Percentiles rank a stretch among this genome's conserved stretches.
Conservation (phyloP, 2,329 filamentous ascomycete species). For the Epichloe hybrida region DNA sequence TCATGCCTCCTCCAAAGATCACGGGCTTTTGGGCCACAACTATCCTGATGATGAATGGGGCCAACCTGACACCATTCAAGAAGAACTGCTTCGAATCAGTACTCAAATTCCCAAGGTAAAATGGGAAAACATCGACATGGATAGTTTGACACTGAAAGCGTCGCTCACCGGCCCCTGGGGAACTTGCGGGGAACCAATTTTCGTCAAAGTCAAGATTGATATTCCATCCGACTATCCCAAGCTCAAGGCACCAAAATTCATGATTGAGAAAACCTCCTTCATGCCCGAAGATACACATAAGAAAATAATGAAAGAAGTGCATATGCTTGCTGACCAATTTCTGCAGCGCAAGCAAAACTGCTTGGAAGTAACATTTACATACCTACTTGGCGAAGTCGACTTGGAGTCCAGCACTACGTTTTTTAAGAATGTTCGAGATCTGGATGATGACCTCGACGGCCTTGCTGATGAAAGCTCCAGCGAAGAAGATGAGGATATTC, state of each 20-base stretch:
- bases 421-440: slow-evolving; percentile 52
- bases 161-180: slow-evolving; percentile 55
- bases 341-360: slow-evolving; percentile 46
- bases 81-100: slow-evolving; percentile 50
- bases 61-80: slow-evolving; percentile 48
- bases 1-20: slow-evolving; percentile 38
- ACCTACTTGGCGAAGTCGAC: slow-evolving; percentile 49
- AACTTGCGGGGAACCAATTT: slow-evolving; percentile 39
- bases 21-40: slow-evolving; percentile 35
- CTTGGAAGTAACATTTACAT: slow-evolving; percentile 47
- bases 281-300: slow-evolving; percentile 43
- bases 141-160: slow-evolving; percentile 42
- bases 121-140: slow-evolving; percentile 53
- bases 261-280: slow-evolving; percentile 47
- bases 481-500: slow-evolving; percentile 54
- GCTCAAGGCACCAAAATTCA: slow-evolving; percentile 42
- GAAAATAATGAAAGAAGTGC: slow-evolving; percentile 38
- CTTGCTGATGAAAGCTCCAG: slow-evolving; percentile 69
- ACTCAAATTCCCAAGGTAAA: slow-evolving; percentile 49
- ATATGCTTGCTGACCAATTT: slow-evolving; percentile 42
- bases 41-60: slow-evolving; percentile 45
- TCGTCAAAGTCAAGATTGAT: slow-evolving; percentile 47
- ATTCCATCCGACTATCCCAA: slow-evolving; percentile 48
- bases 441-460: slow-evolving; percentile 42
- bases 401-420: slow-evolving; percentile 46